These are phyloP conservation scores for Leishmania gerbilli DNA, from an alignment of 208 protist species.

Conservation along the genomic window DNA sequence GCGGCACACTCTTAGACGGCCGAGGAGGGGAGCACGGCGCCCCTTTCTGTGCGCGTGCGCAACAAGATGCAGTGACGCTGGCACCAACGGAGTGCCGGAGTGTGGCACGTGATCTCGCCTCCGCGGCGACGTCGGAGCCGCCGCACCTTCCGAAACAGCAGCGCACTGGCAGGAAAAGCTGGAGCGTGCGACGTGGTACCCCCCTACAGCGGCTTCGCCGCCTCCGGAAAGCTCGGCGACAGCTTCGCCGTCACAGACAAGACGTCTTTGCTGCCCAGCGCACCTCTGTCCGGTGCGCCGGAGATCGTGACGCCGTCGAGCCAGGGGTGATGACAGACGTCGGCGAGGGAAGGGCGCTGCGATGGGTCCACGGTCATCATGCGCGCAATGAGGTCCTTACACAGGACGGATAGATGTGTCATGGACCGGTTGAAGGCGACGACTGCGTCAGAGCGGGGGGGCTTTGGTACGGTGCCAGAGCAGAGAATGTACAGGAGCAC, in stretches of 20 bases:
- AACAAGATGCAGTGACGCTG: neutral
- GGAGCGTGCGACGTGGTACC: too few relatives aligned
- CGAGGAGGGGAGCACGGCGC: too few relatives aligned
- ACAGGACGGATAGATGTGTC: conserved; percentile 33
- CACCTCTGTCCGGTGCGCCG: conserved; percentile 12
- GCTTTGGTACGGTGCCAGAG: conserved; percentile 60
- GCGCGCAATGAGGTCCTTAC: conserved; percentile 43
- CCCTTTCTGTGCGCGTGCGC: neutral
- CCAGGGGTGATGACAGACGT: conserved; percentile 52
- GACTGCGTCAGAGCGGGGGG: conserved; percentile 6
- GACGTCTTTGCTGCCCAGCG: conserved; percentile 20
- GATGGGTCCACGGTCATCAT: conserved; percentile 46
- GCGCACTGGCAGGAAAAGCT: neutral
- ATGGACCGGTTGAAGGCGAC: conserved; percentile 40
- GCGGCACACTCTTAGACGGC: neutral
- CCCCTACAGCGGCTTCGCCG: neutral
- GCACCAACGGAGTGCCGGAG: too few relatives aligned
- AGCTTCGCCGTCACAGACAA: conserved; percentile 31
- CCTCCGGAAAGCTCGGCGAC: conserved; percentile 28
- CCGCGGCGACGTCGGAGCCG: neutral
- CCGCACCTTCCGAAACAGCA: neutral
- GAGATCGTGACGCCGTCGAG: conserved; percentile 28
- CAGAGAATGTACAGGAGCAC: conserved; percentile 78
- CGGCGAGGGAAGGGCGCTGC: conserved; percentile 34
- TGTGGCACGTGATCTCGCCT: neutral